Base-by-base conservation (phyloP, 176 grass and related monocot species). In the Phragmites australis region DNA sequence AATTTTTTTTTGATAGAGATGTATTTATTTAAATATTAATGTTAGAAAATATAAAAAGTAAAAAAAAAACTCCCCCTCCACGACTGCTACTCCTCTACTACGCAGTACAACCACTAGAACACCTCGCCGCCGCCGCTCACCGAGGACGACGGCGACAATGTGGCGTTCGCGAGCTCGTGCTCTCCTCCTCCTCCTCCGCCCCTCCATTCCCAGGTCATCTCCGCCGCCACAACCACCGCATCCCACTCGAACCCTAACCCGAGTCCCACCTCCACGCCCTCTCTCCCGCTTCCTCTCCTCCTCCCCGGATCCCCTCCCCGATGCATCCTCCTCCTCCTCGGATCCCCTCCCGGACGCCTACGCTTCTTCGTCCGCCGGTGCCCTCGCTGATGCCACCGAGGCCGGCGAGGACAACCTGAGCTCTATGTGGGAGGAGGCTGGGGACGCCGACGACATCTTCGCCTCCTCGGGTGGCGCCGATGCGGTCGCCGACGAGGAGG, bases 81-180 rank as follows among this genome's bases (percentile, higher is more conserved):
- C 71, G 48, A 44, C 13, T 14, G 32, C 51, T 34, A 0, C 30
- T 25, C n/a, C 49, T 19, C 37, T 34, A 17, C 40, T 25, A 45
- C 78, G 9, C 19, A 22, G 46, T 15, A 50, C 52, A 73, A 43
- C 15, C 74, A 58, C 62, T 10, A 51, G 21, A 81, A 11, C 29
- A 44, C 47, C 32, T 25, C 42, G 71, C 85, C 74, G 56, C 50
- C 81, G 27, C 15, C 52, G 76, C 25, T 61, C 76, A 64, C 63
- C 46, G 71, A 44, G 39, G 65, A n/a, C n/a, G 56, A 50, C 63
- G 82, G 61, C 79, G 56, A 85, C 65, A 72, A 89, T 91, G 92
- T 89, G 92, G 95, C 84, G 95, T 42, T 92, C 87, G n/a, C 79
- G 88, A 84, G 88, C 88, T 72, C 81, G 86, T 47, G 90, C 70